Conservation (phyloP, 345 rosid genomes). For the Salix purpurea region DNA sequence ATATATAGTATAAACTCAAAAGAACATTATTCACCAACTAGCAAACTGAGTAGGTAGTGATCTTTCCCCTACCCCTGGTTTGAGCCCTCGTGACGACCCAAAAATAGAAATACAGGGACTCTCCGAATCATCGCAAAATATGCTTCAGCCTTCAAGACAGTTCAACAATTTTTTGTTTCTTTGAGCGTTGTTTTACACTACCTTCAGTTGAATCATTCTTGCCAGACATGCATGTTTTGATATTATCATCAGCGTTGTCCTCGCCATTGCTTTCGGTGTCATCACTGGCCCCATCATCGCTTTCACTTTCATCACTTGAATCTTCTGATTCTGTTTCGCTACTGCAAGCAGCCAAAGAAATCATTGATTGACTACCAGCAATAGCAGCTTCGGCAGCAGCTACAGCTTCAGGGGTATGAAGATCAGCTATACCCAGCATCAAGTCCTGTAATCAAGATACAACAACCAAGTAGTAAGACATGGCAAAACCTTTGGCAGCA, state of each 20-base stretch:
- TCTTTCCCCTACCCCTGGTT: too few species aligned
- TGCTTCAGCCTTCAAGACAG: too few species aligned
- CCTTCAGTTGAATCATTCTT: too few species aligned
- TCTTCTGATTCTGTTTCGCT: conserved; percentile 14
- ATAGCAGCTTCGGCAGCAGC: conserved; percentile 78
- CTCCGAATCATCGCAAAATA: too few species aligned
- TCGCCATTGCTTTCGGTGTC: neutral
- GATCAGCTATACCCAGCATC: conserved; percentile 91
- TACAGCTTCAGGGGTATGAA: conserved; percentile 77
- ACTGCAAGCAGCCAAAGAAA: conserved; percentile 20
- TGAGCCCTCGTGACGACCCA: too few species aligned
- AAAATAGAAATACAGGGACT: too few species aligned
- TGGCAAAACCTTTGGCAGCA: neutral
- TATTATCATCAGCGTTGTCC: neutral
- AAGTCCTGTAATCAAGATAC: conserved; percentile 46
- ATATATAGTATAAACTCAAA: too few species aligned
- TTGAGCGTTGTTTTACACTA: too few species aligned
- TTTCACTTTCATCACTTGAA: neutral
- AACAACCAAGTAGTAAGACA: neutral
- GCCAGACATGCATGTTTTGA: neutral
- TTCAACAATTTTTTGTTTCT: too few species aligned
- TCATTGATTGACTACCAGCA: conserved; percentile 33
- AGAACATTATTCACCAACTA: too few species aligned
- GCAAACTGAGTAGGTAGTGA: too few species aligned
- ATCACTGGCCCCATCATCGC: neutral